These are phyloP conservation scores for Ceratocystis ficicola DNA, from an alignment of 2,329 filamentous ascomycete genomes.

Conservation along the genomic window DNA sequence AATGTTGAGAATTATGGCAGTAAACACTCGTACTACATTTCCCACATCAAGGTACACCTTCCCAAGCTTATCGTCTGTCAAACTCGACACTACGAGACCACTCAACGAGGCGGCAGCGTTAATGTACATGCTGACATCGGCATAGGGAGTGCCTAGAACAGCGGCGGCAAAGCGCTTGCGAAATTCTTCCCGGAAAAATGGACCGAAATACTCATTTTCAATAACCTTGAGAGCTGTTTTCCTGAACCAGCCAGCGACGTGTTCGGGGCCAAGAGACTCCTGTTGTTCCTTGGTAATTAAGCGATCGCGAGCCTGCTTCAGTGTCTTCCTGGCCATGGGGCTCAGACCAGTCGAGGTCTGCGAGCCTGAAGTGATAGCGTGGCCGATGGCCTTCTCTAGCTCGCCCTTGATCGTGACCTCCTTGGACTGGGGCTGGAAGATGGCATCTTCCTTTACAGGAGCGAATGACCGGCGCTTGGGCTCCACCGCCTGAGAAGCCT, in stretches of 20 bases:
- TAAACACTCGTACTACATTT: constrained; percentile 60
- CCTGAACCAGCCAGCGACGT: constrained; percentile 38
- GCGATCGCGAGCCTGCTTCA: constrained; percentile 37
- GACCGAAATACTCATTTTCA: constrained; percentile 44
- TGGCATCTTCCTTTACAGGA: constrained; percentile 36
- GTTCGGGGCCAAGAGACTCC: constrained; percentile 40
- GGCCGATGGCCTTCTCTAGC: constrained; percentile 36
- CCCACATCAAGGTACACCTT: constrained; percentile 76
- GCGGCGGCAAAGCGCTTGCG: constrained; percentile 50
- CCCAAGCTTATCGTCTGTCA: constrained; percentile 71
- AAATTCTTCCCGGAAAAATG: constrained; percentile 59
- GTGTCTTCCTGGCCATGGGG: constrained; percentile 40
- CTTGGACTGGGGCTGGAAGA: constrained; percentile 33
- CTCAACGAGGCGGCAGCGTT: constrained; percentile 61
- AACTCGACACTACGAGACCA: constrained; percentile 56
- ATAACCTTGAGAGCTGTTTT: constrained; percentile 37
- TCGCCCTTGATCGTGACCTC: constrained; percentile 34
- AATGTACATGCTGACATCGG: constrained; percentile 53
- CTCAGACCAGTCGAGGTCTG: constrained; percentile 39
- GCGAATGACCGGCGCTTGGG: constrained; percentile 31
- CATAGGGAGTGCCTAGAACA: constrained; percentile 62
- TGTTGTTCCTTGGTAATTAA: constrained; percentile 44
- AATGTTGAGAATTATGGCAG: constrained; percentile 53
- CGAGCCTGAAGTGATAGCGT: constrained; percentile 36
- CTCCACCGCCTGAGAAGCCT: constrained; percentile 24